A percentile compares a stretch with the other conserved stretches of the same genome.
phyloP scores from a whole-genome alignment of 192 early-diverging fungal genomes.

The Jimgerdemannia flammicorona region DNA sequence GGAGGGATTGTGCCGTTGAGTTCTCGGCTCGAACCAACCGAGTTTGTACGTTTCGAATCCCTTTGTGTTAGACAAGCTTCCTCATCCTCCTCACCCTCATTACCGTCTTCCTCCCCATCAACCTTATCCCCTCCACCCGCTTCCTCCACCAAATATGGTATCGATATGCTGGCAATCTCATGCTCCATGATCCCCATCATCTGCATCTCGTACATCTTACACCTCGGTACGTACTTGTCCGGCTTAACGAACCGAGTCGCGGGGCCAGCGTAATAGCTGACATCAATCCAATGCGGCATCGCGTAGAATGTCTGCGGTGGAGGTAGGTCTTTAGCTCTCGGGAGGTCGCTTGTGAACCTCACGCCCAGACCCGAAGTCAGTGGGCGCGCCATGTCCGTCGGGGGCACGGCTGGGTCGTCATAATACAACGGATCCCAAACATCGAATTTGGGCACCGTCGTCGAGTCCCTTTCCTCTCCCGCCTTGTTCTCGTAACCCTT shows the following conservation, averaged over 20 bases:
- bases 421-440: conserved; percentile 49
- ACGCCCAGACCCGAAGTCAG: not conserved
- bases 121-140: not conserved
- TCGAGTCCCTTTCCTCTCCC: conserved; percentile 11
- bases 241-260: conserved; percentile 41
- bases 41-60: too few species aligned
- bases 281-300: conserved; percentile 91
- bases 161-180: conserved; percentile 45
- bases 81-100: not conserved
- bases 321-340: not conserved
- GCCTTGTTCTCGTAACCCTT: not conserved
- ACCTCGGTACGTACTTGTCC: conserved; percentile 61
- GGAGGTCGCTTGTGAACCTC: not conserved
- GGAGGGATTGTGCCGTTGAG: too few species aligned
- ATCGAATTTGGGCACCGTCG: conserved; percentile 6
- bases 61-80: not conserved
- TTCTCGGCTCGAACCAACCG: too few species aligned
- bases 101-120: not conserved
- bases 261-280: conserved; percentile 73
- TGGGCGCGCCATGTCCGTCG: too few species aligned
- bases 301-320: conserved; percentile 46
- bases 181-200: conserved; percentile 76
- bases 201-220: conserved; percentile 83
- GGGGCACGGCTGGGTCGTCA: conserved; percentile 17
- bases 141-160: conserved; percentile 46